These are phyloP conservation scores for Monosporascus sp. DNA, from an alignment of 2,329 filamentous ascomycete genomes.

Conservation along the genomic window DNA sequence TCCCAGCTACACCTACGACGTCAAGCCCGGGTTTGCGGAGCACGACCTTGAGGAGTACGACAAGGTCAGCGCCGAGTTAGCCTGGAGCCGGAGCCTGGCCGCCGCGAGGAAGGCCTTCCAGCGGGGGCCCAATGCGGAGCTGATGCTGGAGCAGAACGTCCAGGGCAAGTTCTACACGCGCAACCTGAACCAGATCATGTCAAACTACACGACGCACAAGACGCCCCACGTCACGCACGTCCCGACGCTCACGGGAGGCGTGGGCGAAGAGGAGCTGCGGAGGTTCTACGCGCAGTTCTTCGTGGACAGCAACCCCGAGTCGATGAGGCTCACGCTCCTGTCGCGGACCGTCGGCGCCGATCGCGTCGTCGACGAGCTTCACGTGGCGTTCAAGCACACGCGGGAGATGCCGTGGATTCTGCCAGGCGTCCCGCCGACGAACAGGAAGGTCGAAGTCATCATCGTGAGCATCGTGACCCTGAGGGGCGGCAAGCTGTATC, in stretches of 20 bases:
- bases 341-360: constrained; percentile 61
- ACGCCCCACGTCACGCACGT: constrained; percentile 65
- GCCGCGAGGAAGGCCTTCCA: constrained; percentile 59
- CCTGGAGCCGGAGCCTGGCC: constrained; percentile 62
- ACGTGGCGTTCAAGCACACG: constrained; percentile 53
- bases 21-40: constrained; percentile 66
- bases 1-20: constrained; percentile 35
- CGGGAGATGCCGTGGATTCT: constrained; percentile 56
- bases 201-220: constrained; percentile 53
- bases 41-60: constrained; percentile 64
- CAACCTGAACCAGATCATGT: constrained; percentile 55
- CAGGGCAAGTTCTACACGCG: constrained; percentile 54
- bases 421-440: constrained; percentile 53
- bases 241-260: constrained; percentile 59
- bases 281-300: constrained; percentile 64
- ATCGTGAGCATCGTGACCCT: constrained; percentile 60
- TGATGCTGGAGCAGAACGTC: constrained; percentile 60
- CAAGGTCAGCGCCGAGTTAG: constrained; percentile 56
- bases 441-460: constrained; percentile 48
- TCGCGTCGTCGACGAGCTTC: constrained; percentile 59
- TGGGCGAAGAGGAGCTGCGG: constrained; percentile 52
- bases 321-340: constrained; percentile 55
- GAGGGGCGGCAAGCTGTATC: constrained; percentile 57
- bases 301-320: constrained; percentile 55
- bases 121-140: constrained; percentile 57